Evolutionary conservation across 2,329 filamentous ascomycete genomes (phyloP).

Genomic region (Colletotrichum sp.): DNA sequence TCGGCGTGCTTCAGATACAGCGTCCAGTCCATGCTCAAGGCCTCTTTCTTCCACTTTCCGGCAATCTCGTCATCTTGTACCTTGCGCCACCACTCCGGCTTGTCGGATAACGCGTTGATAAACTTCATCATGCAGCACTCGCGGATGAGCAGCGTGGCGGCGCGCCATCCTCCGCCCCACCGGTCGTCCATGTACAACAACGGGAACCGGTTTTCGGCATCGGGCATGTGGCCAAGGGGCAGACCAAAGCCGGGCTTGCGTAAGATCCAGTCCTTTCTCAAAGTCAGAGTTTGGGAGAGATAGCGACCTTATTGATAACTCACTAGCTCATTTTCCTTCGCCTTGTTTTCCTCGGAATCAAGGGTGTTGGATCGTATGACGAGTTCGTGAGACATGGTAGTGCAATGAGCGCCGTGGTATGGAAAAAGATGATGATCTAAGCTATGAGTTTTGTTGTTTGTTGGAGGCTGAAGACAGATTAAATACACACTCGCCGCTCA

Average conservation of each 20-base stretch:
- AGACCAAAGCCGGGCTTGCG: neutral
- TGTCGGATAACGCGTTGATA: constrained; percentile 31
- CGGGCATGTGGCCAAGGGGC: neutral
- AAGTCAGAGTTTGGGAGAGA: neutral
- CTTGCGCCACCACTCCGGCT: constrained; percentile 28
- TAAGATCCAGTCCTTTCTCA: neutral
- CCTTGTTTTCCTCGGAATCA: neutral
- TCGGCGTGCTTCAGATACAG: neutral
- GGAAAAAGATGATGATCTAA: neutral
- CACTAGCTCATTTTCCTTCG: neutral
- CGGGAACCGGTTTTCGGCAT: neutral
- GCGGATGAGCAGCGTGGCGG: neutral
- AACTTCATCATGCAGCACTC: constrained; percentile 30
- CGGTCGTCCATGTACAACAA: neutral
- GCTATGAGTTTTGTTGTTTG: neutral
- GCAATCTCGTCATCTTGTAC: constrained; percentile 24
- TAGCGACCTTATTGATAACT: neutral
- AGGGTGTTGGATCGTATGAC: neutral
- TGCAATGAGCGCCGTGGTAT: neutral
- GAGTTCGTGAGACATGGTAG: neutral
- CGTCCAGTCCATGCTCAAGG: neutral
- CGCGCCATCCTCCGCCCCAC: neutral
- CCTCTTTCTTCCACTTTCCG: constrained; percentile 23
- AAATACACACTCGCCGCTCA: neutral
- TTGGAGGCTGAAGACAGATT: neutral